phyloP scores from a whole-genome alignment of 2,329 filamentous ascomycete species.

The Alternaria brassicae region DNA sequence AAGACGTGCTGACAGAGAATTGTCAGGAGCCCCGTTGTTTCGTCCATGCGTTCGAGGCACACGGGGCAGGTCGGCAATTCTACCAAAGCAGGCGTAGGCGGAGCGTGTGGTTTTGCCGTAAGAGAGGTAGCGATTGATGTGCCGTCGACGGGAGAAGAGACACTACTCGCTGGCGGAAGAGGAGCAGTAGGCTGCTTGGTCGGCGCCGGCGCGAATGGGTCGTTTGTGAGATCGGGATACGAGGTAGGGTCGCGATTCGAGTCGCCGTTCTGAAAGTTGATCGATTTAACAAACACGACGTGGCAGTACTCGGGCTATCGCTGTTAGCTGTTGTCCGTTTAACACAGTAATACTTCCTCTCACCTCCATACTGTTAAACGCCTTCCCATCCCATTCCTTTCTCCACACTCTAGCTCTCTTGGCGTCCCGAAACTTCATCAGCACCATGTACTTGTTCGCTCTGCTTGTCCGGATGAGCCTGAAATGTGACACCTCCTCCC shows the following conservation, averaged over 20 bases:
- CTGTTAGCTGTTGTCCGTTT: slow-evolving; percentile 11
- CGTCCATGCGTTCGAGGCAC: slow-evolving; percentile 97
- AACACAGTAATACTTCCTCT: slow-evolving; percentile 28
- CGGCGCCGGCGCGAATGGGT: slow-evolving; percentile 68
- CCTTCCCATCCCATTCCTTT: slow-evolving; percentile 86
- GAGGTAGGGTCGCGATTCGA: slow-evolving; percentile 54
- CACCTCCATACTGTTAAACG: slow-evolving; percentile 92
- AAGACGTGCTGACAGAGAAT: slow-evolving; percentile 98
- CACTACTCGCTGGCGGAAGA: slow-evolving; percentile 37
- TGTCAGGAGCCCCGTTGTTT: slow-evolving; percentile 91
- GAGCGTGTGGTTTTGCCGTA: slow-evolving; percentile 68
- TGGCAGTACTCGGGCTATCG: slow-evolving; percentile 86
- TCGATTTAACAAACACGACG: slow-evolving; percentile 91
- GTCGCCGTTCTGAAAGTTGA: slow-evolving; percentile 76
- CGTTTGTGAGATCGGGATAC: slow-evolving; percentile 68
- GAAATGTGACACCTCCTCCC: slow-evolving; percentile 88
- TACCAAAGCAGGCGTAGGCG: slow-evolving; percentile 81
- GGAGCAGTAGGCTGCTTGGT: slow-evolving; percentile 46
- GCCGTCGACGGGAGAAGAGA: slow-evolving; percentile 46
- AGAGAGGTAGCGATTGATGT: slow-evolving; percentile 54
- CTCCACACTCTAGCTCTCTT: slow-evolving; percentile 80
- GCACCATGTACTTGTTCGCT: slow-evolving; percentile 90
- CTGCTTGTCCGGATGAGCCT: slow-evolving; percentile 89
- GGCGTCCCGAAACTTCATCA: slow-evolving; percentile 88
- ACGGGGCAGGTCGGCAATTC: slow-evolving; percentile 96